Conservation (phyloP, 257 asterid genomes). For the Scutellaria barbata region DNA sequence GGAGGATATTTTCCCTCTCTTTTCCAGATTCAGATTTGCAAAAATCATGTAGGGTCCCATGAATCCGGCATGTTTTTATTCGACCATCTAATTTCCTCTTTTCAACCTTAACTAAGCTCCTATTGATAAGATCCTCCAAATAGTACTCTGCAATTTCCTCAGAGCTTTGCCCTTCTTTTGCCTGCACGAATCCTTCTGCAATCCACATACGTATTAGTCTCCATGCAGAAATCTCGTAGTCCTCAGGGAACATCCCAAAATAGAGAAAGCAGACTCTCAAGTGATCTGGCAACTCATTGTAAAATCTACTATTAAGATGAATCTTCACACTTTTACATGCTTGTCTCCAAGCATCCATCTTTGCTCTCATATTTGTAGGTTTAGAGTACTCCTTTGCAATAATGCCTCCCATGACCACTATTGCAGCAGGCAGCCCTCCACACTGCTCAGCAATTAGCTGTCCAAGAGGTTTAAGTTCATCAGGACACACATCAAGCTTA, state of each 20-base stretch:
- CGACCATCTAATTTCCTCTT: neutral
- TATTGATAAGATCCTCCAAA: slow-evolving; percentile 13
- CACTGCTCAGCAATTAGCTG: neutral
- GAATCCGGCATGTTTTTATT: slow-evolving; percentile 17
- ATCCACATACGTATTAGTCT: slow-evolving; percentile 50
- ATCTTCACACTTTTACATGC: slow-evolving; percentile 36
- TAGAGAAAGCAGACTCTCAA: slow-evolving; percentile 16
- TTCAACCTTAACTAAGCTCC: slow-evolving; percentile 9
- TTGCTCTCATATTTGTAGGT: neutral
- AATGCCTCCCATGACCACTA: slow-evolving; percentile 6
- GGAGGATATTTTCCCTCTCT: slow-evolving; percentile 4
- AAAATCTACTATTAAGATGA: slow-evolving; percentile 27
- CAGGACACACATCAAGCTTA: slow-evolving; percentile 1
- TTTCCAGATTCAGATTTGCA: neutral
- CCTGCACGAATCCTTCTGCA: slow-evolving; percentile 24
- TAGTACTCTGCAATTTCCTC: slow-evolving; percentile 13
- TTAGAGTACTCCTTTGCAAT: neutral
- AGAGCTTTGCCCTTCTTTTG: neutral
- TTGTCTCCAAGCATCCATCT: slow-evolving; percentile 30
- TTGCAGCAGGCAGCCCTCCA: slow-evolving; percentile 7
- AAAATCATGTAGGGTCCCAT: slow-evolving; percentile 10
- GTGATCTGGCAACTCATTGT: neutral
- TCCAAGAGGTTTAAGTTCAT: neutral
- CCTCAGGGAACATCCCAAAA: slow-evolving; percentile 25
- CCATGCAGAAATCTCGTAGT: slow-evolving; percentile 31